Conservation (phyloP, 345 rosid species). For the Viola odorata region DNA sequence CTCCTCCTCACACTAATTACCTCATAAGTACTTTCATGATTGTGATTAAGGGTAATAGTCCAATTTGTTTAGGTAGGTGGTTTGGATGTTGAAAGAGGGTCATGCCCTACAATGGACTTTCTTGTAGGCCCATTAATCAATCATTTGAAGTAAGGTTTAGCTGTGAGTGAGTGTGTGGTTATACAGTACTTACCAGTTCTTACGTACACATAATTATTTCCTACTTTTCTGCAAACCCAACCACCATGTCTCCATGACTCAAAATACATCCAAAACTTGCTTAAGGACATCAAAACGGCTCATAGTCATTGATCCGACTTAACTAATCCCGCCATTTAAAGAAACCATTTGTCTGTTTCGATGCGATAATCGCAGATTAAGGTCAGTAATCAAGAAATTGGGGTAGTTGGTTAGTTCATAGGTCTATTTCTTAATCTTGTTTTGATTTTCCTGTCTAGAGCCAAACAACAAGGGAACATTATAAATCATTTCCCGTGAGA, state of each 20-base stretch:
- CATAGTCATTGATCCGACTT: neutral
- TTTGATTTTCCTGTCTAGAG: constrained; percentile 19
- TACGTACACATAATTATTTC: neutral
- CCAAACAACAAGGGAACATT: constrained; percentile 14
- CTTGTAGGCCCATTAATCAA: constrained; percentile 29
- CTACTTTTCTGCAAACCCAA: neutral
- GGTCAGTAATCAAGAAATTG: neutral
- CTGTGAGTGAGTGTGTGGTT: neutral
- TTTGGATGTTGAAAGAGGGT: neutral
- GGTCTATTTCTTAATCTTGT: constrained; percentile 7
- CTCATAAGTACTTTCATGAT: no score
- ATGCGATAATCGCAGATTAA: neutral
- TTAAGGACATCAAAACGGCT: neutral
- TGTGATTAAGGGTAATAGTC: no score
- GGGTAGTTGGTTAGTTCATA: neutral
- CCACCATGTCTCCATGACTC: neutral
- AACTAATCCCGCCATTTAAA: no score
- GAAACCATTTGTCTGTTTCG: neutral
- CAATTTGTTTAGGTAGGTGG: neutral
- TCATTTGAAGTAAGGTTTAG: constrained; percentile 25
- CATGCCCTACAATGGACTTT: neutral
- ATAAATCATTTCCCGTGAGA: neutral
- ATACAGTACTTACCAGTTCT: no score
- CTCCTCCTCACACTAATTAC: no score
- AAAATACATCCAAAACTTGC: neutral